Base-by-base conservation (phyloP, 2,329 filamentous ascomycete species). In the Xylariomycetidae sp. region DNA sequence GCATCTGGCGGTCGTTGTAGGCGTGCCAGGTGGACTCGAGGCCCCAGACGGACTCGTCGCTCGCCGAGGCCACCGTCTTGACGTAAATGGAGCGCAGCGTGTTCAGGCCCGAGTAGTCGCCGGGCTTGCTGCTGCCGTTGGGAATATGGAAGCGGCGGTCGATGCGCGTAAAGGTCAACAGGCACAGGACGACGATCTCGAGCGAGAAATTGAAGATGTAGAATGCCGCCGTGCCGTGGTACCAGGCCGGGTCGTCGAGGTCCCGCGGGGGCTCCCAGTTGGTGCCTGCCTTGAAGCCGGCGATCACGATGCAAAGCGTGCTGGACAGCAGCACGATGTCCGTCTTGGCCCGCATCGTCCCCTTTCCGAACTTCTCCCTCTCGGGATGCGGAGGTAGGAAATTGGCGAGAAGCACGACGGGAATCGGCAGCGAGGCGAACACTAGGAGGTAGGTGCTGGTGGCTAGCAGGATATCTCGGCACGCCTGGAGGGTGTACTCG, bases 161-260 rank as follows among this genome's bases (percentile, higher is more conserved):
- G 8, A 56, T 31, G 9, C 52, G 42, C 3, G 31, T 22, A 4
- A 42, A n/a, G 3, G 42, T 46, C 15, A 51, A 31, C 13, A 51
- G 30, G 10, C 29, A 33, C 14, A 56, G 26, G 3, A 51, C 46
- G 4, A 46, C 11, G 17, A 56, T 41, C 34, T 63, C 60, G 4
- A 61, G 42, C 5, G 47, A 37, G 35, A 61, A 64, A 22, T 49
- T 44, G 22, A 61, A 61, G 14, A 51, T 44, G 40, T 64, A 64
- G 33, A 64, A 61, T 1, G 51, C 51, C 2, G 51, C 38, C 25
- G 53, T 58, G 33, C 49, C 45, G 22, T 56, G 46, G 16, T 54
- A 63, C 41, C 60, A 46, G 8, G 55, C 46, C 4, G 50, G 51
- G 15, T 51, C 14, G 5, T 26, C 36, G 7, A 41, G 27, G 1